Percentiles rank a stretch among this genome's conserved stretches.
Conservation (phyloP, 805 yeast species). For the Candida wancherniae region DNA sequence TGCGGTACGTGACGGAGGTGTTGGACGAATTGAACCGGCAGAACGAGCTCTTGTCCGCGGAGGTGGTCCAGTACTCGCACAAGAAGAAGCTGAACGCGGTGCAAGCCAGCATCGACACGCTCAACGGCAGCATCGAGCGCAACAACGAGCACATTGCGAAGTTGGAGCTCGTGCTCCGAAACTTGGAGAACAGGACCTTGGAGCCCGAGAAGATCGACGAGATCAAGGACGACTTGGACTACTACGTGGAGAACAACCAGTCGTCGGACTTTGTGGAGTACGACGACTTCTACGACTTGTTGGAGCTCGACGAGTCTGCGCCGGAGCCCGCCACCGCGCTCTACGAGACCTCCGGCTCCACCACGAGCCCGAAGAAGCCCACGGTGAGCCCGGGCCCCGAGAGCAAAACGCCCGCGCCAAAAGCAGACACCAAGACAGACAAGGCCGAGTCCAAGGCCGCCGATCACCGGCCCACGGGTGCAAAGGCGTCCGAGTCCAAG, state of each 20-base stretch:
- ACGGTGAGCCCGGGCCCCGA: not conserved
- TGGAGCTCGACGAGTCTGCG: conserved; percentile 55
- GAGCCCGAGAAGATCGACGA: conserved; percentile 73
- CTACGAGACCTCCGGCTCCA: not conserved
- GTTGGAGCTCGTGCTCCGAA: conserved; percentile 71
- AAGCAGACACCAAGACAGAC: not conserved
- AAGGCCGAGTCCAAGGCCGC: not conserved
- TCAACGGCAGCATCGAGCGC: conserved; percentile 60
- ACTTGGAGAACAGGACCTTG: conserved; percentile 67
- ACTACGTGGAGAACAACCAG: conserved; percentile 89
- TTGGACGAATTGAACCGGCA: conserved; percentile 81
- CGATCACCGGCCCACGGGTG: too few species aligned
- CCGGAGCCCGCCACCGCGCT: not conserved
- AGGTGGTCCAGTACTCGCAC: conserved; percentile 41
- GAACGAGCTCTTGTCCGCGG: conserved; percentile 71
- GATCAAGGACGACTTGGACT: conserved; percentile 83
- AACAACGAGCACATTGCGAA: conserved; percentile 74
- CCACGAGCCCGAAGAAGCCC: conserved; percentile 8
- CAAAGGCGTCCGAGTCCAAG: too few species aligned
- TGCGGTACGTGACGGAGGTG: conserved; percentile 61
- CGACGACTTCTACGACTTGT: conserved; percentile 84
- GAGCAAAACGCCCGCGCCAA: not conserved
- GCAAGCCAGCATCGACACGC: conserved; percentile 57
- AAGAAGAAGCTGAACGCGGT: conserved; percentile 50
- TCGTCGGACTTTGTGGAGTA: conserved; percentile 92